Evolutionary conservation across 1,284 basidiomycete species (phyloP), one percentile per base, ranked within the genome.

Genomic region (Cryptococcus floricola): DNA sequence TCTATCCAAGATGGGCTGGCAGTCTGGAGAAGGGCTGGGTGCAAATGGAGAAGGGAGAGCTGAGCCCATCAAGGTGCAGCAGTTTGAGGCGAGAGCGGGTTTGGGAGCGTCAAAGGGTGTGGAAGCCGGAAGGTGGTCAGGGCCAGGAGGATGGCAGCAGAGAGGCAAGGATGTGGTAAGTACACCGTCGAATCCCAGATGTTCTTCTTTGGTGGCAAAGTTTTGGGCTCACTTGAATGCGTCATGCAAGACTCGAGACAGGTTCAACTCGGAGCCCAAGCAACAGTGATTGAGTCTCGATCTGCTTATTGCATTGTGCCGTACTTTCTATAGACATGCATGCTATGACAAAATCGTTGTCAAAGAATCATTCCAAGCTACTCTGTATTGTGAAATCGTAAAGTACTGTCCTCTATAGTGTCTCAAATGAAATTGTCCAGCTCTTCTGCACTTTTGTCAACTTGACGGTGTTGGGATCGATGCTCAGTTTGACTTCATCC

Each of bases 1-100:
- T 55, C 74, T 96, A 62, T 90, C 91, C 73, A 91, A 93, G 83
- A 95, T 96, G 92, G 92, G 93, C 0, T 96, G 92, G 92, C 87
- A 82, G 58, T 85, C 88, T 67, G 92, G 92, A 3, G 86, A 83
- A n/a, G 92, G 92, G 1, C 77, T 96, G 42, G 92, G 92, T 1
- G 81, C 82, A 6, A 82, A 81, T 53, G 89, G 86, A 6, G 88
- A 89, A 54, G 92, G 92, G 19, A 78, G 91, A 52, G 85, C 90
- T 16, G 90, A 92, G 52, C 92, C 92, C 2, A 85, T 96, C 83
- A 86, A 76, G 56, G 86, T 91, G 9, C 85, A 89, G 31, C 84
- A 94, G 53, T 95, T 92, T 73, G 86, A 88, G 4, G 83, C 87
- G 64, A 87, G 92, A 9, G 91, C 85, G 23, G 92, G 92, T 1